Evolutionary conservation across 2,329 filamentous ascomycete species (phyloP).

Genomic region (Cladosporium sp.): DNA sequence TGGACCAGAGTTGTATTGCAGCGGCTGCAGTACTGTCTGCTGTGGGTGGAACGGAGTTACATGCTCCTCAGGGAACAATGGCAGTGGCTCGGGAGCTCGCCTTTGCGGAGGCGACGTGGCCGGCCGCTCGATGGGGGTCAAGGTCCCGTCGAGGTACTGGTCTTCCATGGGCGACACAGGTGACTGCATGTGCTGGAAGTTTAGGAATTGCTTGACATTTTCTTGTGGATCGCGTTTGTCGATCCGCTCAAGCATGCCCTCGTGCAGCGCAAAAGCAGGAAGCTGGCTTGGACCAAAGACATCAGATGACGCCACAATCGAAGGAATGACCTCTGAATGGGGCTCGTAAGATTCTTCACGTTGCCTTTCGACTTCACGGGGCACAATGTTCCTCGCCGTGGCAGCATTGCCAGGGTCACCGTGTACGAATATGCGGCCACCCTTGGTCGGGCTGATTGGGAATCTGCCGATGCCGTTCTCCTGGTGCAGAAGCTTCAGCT

Average conservation of each 20-base stretch:
- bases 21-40: constrained; percentile 32
- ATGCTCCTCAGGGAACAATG: constrained; percentile 32
- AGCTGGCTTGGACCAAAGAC: constrained; percentile 66
- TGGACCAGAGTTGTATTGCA: constrained; percentile 37
- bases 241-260: constrained; percentile 64
- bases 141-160: constrained; percentile 39
- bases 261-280: constrained; percentile 62
- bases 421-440: constrained; percentile 67
- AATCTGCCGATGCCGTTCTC: constrained; percentile 51
- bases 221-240: constrained; percentile 77
- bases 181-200: constrained; percentile 67
- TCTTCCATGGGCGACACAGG: constrained; percentile 36
- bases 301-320: constrained; percentile 85
- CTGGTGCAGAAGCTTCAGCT: constrained; percentile 67
- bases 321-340: constrained; percentile 69
- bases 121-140: constrained; percentile 23
- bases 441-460: constrained; percentile 56
- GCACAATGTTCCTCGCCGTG: constrained; percentile 50
- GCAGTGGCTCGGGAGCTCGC: constrained; percentile 17
- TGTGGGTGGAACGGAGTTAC: constrained; percentile 50
- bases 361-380: constrained; percentile 40
- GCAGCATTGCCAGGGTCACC: constrained; percentile 72
- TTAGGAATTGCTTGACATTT: constrained; percentile 85
- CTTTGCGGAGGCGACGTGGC: constrained; percentile 7
- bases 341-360: constrained; percentile 36